Evolutionary conservation across 169 alveolate genomes (phyloP), one percentile per base, ranked within the genome.

Genomic region (Eimeria maxima): DNA sequence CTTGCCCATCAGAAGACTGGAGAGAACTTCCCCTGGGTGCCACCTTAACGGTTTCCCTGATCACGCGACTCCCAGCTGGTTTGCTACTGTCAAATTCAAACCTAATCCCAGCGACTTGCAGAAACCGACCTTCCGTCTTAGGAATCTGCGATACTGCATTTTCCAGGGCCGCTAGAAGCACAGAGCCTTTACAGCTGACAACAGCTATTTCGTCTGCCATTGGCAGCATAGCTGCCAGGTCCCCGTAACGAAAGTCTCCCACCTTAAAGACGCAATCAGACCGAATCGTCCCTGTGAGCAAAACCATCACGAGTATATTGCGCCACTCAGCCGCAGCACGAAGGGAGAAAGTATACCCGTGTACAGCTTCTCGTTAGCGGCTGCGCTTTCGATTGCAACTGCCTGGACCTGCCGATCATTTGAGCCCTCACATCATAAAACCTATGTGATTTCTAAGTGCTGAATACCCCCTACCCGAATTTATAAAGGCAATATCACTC

Each of bases 51-150:
- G 97, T 95, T 14, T 95, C 98, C 22, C 96, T 95, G n/a, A 97
- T 83, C 55, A 97, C 88, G 60, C 98, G 95, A 42, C 65, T 81
- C 47, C 97, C 97, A n/a, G 97, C 84, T 38, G 98, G 97, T 45
- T 81, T 87, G 69, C 96, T 96, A 45, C 95, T 96, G 95, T 78
- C 95, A 84, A 71, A 94, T 42, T 69, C 92, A 50, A 96, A 96
- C 16, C 96, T 92, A 38, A 97, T 91, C 20, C 99, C 99, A 10
- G 98, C 96, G 27, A 98, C 97, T 11, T 97, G 97, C 13, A 98
- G 98, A 95, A 98, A 98, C 44, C 99, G 96, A 3, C 99, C 99
- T 65, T 98, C 99, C 65, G 95, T 96, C 83, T 93, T 97, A 5
- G 99, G 99, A 95, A 96, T 97, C 81, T 96, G 96, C 24, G 98